Evolutionary conservation across 148 eudicot species (phyloP), one percentile per base, ranked within the genome.

Genomic region (Rhododendron kiyosumense): DNA sequence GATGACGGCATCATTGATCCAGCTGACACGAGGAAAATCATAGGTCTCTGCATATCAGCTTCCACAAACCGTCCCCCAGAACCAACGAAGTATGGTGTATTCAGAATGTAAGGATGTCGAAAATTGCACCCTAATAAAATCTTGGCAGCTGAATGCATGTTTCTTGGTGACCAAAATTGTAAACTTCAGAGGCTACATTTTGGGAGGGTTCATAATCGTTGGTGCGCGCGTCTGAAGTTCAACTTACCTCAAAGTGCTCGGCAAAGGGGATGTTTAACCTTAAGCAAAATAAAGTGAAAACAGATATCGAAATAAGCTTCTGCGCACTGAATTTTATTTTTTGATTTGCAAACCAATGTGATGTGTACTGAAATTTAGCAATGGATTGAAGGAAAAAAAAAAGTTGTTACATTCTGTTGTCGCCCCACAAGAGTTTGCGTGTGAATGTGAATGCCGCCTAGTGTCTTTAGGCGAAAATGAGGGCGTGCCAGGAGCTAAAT

Each of bases 1-100:
- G 99, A 97, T 46, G 99, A 97, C 80, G 99, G 99, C 48, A 88
- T 97, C 26, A 94, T 95, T 59, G 99, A 97, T 89, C 99, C 99
- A n/a, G 96, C 98, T 0, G 98, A 97, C 85, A 95, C 98, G 20
- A 91, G 99, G 78, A 97, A 93, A 86, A 80, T 94, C 48, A 52
- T 97, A 84, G 98, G 96, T 75, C 89, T 95, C 81, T 93, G 95
- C 88, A 46, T 97, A 86, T 94, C 96, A 57, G 98, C 99, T 83
- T 89, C 96, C 28, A 59, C 76, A 84, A 97, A 94, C 88, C 91
- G 88, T 49, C 48, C 86, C 81, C 93, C 93, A 2, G 93, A 94
- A 86, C 87, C 86, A 49, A 97, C 98, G 45, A 95, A 92, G 84
- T 97, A 90, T 87, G 99, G 99, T 78, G 99, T 97, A 20, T 97